Percentiles rank a stretch among this genome's conserved stretches.
phyloP scores from a whole-genome alignment of 2,329 filamentous ascomycete genomes.

The Calonectria henricotiae region DNA sequence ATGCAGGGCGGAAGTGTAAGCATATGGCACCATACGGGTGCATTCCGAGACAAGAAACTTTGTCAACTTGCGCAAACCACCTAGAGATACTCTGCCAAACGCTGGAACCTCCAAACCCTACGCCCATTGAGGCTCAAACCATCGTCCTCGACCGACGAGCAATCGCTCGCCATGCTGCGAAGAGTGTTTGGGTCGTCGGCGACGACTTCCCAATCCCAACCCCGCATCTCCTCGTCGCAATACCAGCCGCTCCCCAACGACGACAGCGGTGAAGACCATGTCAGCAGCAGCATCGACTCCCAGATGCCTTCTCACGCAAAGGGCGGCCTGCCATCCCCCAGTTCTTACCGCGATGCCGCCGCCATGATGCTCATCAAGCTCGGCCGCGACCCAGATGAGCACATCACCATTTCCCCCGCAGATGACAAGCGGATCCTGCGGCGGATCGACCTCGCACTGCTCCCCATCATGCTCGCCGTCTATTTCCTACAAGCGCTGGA shows the following conservation, averaged over 20 bases:
- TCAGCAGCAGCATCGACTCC: constrained; percentile 32
- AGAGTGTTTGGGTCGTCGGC: constrained; percentile 39
- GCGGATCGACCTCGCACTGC: constrained; percentile 61
- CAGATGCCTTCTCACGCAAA: constrained; percentile 19
- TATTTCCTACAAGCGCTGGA: constrained; percentile 78
- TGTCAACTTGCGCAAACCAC: constrained; percentile 17
- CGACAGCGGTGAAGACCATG: constrained; percentile 38
- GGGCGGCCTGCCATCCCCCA: neutral
- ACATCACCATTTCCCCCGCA: constrained; percentile 54
- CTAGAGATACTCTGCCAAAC: constrained; percentile 9
- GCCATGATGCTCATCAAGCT: constrained; percentile 64
- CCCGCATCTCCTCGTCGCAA: constrained; percentile 36
- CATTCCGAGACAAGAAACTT: constrained; percentile 20
- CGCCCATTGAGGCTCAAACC: constrained; percentile 37
- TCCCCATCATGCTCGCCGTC: constrained; percentile 69
- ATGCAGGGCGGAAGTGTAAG: constrained; percentile 19
- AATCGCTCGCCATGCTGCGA: constrained; percentile 41
- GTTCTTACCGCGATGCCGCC: constrained; percentile 60
- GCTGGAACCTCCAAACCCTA: constrained; percentile 29
- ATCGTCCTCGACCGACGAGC: constrained; percentile 35
- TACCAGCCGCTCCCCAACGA: constrained; percentile 51
- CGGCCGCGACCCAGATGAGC: constrained; percentile 57
- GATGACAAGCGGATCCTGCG: constrained; percentile 58
- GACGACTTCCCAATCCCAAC: constrained; percentile 7
- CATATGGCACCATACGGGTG: constrained; percentile 4